Evolutionary conservation across 192 early-diverging fungal genomes (phyloP), one percentile per base, ranked within the genome.

Genomic region (Coemansia pectinata): DNA sequence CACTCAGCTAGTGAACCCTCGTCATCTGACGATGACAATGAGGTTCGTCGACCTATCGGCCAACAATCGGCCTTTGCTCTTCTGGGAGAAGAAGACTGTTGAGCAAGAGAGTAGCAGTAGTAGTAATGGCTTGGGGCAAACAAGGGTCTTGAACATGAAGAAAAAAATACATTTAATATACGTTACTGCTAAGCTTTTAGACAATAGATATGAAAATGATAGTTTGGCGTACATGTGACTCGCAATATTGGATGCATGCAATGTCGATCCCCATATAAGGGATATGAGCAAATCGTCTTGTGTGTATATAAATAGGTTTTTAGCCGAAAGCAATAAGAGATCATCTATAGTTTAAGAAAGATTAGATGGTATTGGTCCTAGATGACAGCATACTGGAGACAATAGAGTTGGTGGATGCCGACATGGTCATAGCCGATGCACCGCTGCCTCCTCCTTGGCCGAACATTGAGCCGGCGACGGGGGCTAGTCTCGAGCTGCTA

Each of bases 11-110:
- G 38, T 11, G 48, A 53, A 10, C 45, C 48, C 25, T 21, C 47
- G 62, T 40, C 62, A 57, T 66, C 70, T 59, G 65, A 44, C 47
- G 52, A 64, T 17, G 66, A 77, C 29, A 39, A 64, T 44, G 55
- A 67, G 23, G 59, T 42, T 10, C 27, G 40, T 27, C 53, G 63
- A 14, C 74, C 82, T 27, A 62, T 79, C 61, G 82, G 69, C 10
- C 76, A 71, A 40, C 67, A 84, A 63, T 84, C 82, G 31, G 59
- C 63, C 5, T 84, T 79, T 79, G 77, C 82, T 21, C n/a, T 79
- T 21, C 65, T 83, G 11, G 76, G 42, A 21, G 75, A 77, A 42
- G 72, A 77, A 40, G 61, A 69, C 34, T 77, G 81, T 53, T 83
- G 59, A 62, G 48, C 15, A 19, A 48, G 19, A 1, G 19, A n/a